phyloP scores from a whole-genome alignment of 257 asterid species.

The Plantago ovata region DNA sequence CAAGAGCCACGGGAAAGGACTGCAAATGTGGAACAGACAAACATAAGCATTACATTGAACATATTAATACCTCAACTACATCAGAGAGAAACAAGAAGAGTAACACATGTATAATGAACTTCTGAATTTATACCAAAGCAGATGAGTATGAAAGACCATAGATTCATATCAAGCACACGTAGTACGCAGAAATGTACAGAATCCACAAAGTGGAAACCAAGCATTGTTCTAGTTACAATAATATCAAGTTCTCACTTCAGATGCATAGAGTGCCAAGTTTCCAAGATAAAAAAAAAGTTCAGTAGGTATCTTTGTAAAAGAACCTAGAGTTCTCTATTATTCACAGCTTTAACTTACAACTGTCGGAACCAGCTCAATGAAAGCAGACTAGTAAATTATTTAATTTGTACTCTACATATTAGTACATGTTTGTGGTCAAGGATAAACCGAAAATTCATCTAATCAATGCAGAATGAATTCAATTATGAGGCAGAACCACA shows the following conservation, averaged over 20 bases:
- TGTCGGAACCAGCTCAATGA: too few species aligned
- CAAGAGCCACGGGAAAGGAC: slow-evolving; percentile 79
- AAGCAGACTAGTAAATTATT: too few species aligned
- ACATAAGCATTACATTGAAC: slow-evolving; percentile 1
- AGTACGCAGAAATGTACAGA: neutral
- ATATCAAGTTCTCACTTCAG: neutral
- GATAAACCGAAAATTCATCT: too few species aligned
- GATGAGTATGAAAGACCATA: slow-evolving; percentile 1
- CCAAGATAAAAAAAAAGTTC: too few species aligned
- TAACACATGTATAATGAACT: neutral
- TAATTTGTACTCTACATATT: too few species aligned
- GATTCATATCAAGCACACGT: neutral
- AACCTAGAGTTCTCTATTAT: too few species aligned
- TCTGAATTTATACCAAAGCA: neutral
- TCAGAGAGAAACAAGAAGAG: slow-evolving; percentile 14
- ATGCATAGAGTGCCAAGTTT: too few species aligned
- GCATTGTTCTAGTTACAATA: neutral
- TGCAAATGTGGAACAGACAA: slow-evolving; percentile 34
- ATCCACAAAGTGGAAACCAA: neutral
- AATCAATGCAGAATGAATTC: too few species aligned
- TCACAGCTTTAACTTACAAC: too few species aligned
- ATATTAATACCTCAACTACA: slow-evolving; percentile 2
- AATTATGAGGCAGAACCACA: too few species aligned
- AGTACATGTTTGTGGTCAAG: too few species aligned
- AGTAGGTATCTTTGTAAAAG: too few species aligned